Evolutionary conservation across 495 filamentous ascomycete genomes (phyloP).

Genomic region (Collariella sp.): DNA sequence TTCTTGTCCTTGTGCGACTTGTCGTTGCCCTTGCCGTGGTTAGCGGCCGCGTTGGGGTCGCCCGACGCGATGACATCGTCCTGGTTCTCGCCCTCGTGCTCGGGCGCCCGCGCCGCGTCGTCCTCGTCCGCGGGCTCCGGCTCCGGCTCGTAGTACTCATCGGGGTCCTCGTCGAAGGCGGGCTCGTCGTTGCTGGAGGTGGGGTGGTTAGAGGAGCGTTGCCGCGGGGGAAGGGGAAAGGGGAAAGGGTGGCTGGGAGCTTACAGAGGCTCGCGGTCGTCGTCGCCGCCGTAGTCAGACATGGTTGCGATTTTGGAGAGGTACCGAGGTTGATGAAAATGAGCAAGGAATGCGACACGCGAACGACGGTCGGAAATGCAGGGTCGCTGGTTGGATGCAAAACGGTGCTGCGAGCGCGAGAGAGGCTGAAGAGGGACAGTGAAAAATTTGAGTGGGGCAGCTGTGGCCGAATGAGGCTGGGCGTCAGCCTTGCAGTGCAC

Average conservation of each 20-base stretch:
- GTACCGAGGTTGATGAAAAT: not conserved
- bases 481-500: not conserved
- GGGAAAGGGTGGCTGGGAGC: conserved; percentile 13
- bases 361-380: not conserved
- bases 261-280: conserved; percentile 38
- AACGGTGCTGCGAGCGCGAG: conserved; percentile 2
- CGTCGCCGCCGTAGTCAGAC: conserved; percentile 81
- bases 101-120: conserved; percentile 43
- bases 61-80: conserved; percentile 54
- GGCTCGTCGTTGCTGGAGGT: conserved; percentile 43
- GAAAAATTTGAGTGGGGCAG: conserved; percentile 26
- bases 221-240: not conserved
- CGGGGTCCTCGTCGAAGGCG: conserved; percentile 39
- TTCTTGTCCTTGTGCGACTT: conserved; percentile 74
- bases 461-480: conserved; percentile 7
- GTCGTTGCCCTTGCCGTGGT: conserved; percentile 37
- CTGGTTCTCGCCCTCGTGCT: conserved; percentile 41
- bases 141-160: conserved; percentile 59
- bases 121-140: conserved; percentile 51
- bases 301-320: conserved; percentile 37
- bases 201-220: not conserved
- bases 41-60: conserved; percentile 63
- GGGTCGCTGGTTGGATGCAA: conserved; percentile 2
- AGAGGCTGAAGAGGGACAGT: conserved; percentile 14
- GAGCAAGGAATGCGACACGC: not conserved